A percentile compares a stretch with the other conserved stretches of the same genome.
phyloP scores from a whole-genome alignment of 495 filamentous ascomycete species.

The Penicillium argentinense region DNA sequence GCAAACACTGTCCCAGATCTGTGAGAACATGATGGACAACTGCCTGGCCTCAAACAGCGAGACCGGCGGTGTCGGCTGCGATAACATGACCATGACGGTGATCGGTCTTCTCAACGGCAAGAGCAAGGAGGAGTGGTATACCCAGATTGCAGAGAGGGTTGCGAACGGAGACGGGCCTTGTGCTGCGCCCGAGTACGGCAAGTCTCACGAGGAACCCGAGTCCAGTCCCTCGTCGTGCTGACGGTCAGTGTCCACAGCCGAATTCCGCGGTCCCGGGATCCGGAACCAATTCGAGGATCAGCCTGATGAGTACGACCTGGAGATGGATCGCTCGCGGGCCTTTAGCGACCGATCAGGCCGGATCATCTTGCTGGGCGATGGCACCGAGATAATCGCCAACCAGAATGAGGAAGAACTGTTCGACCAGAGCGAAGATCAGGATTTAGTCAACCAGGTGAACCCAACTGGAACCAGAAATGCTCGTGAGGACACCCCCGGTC shows the following conservation, averaged over 20 bases:
- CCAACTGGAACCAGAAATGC: conserved; percentile 40
- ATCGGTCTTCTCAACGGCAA: conserved; percentile 85
- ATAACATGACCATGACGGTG: conserved; percentile 98
- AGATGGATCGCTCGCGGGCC: conserved; percentile 63
- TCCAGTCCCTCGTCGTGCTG: conserved; percentile 46
- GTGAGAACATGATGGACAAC: conserved; percentile 99
- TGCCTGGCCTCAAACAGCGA: conserved; percentile 96
- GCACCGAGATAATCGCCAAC: conserved; percentile 83
- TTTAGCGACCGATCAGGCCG: conserved; percentile 68
- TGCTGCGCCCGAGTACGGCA: conserved; percentile 99
- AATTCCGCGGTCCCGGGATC: conserved; percentile 82
- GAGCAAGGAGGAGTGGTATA: conserved; percentile 97
- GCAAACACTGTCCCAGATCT: conserved; percentile 88
- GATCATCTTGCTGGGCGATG: conserved; percentile 93
- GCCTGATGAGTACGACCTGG: conserved; percentile 87
- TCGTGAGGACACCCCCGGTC: conserved; percentile 61
- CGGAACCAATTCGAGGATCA: conserved; percentile 92
- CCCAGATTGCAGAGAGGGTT: conserved; percentile 89
- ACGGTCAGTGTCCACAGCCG: conserved; percentile 65
- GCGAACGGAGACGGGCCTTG: conserved; percentile 97
- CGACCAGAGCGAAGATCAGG: conserved; percentile 80
- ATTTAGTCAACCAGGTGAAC: conserved; percentile 58
- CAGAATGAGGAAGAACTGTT: conserved; percentile 90
- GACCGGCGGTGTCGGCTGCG: conserved; percentile 95
- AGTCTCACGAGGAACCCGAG: conserved; percentile 57